Conservation (phyloP, 2,329 filamentous ascomycete genomes). For the Dryadomyces quercus-mongolicae region DNA sequence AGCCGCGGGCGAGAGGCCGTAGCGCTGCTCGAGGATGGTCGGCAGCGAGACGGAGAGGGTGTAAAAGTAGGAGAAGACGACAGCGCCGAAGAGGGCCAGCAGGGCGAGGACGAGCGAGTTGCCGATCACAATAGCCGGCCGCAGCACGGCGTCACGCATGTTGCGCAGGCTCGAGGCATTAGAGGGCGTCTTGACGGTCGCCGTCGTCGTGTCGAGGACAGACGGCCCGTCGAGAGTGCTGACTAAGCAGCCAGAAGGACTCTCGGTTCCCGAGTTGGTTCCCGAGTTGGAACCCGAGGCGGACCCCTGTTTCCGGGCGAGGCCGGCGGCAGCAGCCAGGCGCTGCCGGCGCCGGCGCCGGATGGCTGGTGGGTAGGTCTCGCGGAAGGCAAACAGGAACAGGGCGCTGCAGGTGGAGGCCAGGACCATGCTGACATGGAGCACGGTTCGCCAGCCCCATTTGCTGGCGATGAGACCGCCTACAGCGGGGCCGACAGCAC, state of each 20-base stretch:
- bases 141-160: slow-evolving; percentile 30
- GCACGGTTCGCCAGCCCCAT: slow-evolving; percentile 22
- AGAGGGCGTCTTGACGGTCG: neutral
- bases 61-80: slow-evolving; percentile 41
- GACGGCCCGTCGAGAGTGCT: slow-evolving; percentile 10
- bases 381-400: slow-evolving; percentile 18
- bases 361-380: slow-evolving; percentile 30
- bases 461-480: slow-evolving; percentile 20
- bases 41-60: slow-evolving; percentile 41
- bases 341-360: slow-evolving; percentile 24
- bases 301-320: too few relatives aligned
- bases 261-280: too few relatives aligned
- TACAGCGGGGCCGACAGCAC: slow-evolving; percentile 18
- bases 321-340: neutral
- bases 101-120: slow-evolving; percentile 30
- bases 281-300: neutral
- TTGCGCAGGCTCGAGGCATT: slow-evolving; percentile 31
- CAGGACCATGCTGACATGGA: slow-evolving; percentile 18
- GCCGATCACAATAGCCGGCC: slow-evolving; percentile 34
- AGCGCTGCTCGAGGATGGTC: slow-evolving; percentile 33
- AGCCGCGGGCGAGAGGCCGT: slow-evolving; percentile 35
- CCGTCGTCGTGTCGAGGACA: slow-evolving; percentile 16
- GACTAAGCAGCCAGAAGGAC: slow-evolving; percentile 9
- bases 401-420: slow-evolving; percentile 13
- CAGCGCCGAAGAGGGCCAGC: slow-evolving; percentile 31